Evolutionary conservation across 257 asterid species (phyloP).

Genomic region (Lycium barbarum): DNA sequence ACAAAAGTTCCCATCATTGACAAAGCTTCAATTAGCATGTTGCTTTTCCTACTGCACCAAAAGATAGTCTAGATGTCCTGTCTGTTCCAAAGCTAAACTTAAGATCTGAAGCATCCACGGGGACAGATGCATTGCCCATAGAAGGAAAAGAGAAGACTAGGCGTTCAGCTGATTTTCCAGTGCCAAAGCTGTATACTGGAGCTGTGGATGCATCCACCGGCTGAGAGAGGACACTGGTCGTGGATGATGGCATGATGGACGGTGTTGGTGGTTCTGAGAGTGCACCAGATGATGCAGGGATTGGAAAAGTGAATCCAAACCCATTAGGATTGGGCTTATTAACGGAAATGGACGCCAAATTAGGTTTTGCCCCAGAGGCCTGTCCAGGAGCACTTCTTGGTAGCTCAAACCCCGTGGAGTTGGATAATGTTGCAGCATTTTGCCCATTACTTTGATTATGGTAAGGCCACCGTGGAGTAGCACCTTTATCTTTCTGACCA

Average conservation of each 20-base stretch:
- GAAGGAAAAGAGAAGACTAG: slow-evolving; percentile 84
- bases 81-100: slow-evolving; percentile 81
- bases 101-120: slow-evolving; percentile 51
- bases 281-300: slow-evolving; percentile 59
- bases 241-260: slow-evolving; percentile 63
- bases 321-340: slow-evolving; percentile 60
- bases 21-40: slow-evolving; percentile 47
- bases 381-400: slow-evolving; percentile 44
- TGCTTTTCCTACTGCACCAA: slow-evolving; percentile 61
- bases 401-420: slow-evolving; percentile 40
- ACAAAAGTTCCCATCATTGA: slow-evolving; percentile 30
- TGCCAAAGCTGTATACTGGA: slow-evolving; percentile 74
- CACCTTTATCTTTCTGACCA: slow-evolving; percentile 39
- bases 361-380: slow-evolving; percentile 52
- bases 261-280: slow-evolving; percentile 92
- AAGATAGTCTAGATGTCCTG: slow-evolving; percentile 58
- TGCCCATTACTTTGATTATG: slow-evolving; percentile 52
- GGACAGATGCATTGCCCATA: slow-evolving; percentile 47
- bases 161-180: slow-evolving; percentile 48
- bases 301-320: slow-evolving; percentile 71
- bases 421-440: slow-evolving; percentile 37
- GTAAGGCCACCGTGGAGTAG: slow-evolving; percentile 34
- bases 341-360: slow-evolving; percentile 57
- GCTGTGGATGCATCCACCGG: slow-evolving; percentile 42
- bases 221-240: slow-evolving; percentile 41